phyloP scores from a whole-genome alignment of 1,284 basidiomycete species.

The Xerocomus nothofagi region DNA sequence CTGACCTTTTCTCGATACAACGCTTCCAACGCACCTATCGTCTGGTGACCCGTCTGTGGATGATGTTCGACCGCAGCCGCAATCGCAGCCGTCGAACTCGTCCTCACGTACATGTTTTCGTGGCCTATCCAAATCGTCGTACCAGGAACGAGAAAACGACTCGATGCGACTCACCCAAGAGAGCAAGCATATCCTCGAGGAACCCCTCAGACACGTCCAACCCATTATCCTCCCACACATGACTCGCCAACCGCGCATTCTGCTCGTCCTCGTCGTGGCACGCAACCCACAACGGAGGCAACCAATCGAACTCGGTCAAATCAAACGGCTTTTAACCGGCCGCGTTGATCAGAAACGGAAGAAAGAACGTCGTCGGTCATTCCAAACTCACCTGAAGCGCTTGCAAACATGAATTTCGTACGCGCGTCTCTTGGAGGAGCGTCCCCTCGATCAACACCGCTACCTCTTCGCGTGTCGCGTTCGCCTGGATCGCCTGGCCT shows the following conservation, averaged over 20 bases:
- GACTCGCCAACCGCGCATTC: conserved; percentile 80
- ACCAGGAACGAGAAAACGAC: no score
- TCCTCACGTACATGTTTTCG: conserved; percentile 79
- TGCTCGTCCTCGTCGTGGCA: conserved; percentile 93
- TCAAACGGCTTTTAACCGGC: conserved; percentile 80
- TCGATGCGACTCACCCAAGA: conserved; percentile 58
- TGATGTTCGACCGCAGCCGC: conserved; percentile 77
- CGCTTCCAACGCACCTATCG: conserved; percentile 56
- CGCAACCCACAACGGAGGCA: conserved; percentile 85
- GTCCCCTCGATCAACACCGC: conserved; percentile 71
- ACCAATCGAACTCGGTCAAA: conserved; percentile 93
- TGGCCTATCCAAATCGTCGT: conserved; percentile 58
- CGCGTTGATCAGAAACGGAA: conserved; percentile 35
- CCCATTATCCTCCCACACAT: conserved; percentile 96
- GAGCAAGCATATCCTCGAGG: conserved; percentile 60
- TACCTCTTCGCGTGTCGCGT: conserved; percentile 65
- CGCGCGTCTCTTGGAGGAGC: conserved; percentile 87
- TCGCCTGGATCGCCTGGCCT: conserved; percentile 78
- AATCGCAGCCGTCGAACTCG: conserved; percentile 72
- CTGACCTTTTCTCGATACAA: conserved; percentile 83
- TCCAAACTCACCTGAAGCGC: conserved; percentile 78
- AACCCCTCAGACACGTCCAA: conserved; percentile 84
- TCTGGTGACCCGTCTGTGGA: conserved; percentile 60
- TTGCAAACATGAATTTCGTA: conserved; percentile 89
- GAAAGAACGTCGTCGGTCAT: no score